A percentile compares a stretch with the other conserved stretches of the same genome.
phyloP scores from a whole-genome alignment of 2,329 filamentous ascomycete species.

The Sporothrix protearum region DNA sequence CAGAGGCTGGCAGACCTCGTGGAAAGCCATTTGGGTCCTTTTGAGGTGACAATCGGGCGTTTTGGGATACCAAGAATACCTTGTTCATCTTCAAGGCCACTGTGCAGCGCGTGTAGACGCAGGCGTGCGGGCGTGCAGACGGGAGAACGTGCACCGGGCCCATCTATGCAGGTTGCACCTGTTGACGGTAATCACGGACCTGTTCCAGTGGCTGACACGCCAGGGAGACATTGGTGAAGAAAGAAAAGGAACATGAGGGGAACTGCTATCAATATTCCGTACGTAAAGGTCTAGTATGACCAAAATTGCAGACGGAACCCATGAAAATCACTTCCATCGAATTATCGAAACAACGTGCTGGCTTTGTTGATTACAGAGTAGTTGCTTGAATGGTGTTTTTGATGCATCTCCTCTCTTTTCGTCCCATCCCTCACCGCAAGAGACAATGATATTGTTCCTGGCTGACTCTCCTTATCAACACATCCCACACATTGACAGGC shows the following conservation, averaged over 20 bases:
- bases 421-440: background rate
- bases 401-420: background rate
- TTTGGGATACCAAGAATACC: background rate
- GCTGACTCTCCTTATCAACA: background rate
- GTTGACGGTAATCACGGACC: background rate
- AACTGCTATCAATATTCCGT: background rate
- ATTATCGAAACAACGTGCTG: background rate
- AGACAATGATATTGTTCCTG: background rate
- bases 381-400: background rate
- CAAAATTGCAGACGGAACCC: background rate
- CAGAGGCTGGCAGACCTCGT: background rate
- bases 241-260: background rate
- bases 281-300: background rate
- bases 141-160: slow-evolving; percentile 4
- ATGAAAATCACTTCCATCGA: background rate
- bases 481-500: background rate
- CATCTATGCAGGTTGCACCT: background rate
- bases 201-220: background rate
- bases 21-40: background rate
- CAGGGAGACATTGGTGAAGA: background rate
- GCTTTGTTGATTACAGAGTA: background rate
- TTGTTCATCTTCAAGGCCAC: background rate
- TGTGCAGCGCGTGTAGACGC: background rate
- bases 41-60: background rate
- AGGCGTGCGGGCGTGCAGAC: background rate